phyloP scores from a whole-genome alignment of 1,139 yeast genomes.

The Pichia sp. region DNA sequence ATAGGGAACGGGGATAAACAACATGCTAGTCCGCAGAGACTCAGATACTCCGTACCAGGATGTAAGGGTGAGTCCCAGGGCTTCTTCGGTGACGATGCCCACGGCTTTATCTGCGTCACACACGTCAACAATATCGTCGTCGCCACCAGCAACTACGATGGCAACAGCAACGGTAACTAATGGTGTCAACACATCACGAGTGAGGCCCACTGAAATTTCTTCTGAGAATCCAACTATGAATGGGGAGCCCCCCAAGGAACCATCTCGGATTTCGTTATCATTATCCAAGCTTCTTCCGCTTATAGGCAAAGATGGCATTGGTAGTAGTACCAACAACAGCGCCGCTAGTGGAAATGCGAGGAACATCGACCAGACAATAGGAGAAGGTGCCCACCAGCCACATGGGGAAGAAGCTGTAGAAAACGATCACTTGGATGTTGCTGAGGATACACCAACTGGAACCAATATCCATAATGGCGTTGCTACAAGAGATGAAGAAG shows the following conservation, averaged over 20 bases:
- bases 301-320: not conserved
- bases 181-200: not conserved
- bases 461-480: not conserved
- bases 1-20: not conserved
- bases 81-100: not conserved
- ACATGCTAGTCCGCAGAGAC: not conserved
- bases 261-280: not conserved
- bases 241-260: not conserved
- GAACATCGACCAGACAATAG: not conserved
- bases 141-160: constrained; percentile 2
- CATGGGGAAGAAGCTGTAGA: not conserved
- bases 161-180: not conserved
- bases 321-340: not conserved
- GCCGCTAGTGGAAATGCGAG: not conserved
- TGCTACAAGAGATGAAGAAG: constrained; percentile 23
- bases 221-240: not conserved
- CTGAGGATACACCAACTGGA: not conserved
- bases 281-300: not conserved
- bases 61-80: not conserved
- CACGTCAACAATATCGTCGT: not conserved
- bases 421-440: too few species aligned
- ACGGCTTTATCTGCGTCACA: not conserved
- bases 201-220: not conserved
- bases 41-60: not conserved
- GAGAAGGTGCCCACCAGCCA: not conserved